Conservation (phyloP, 2,329 filamentous ascomycete species). For the Chaetoscypha palmicola region DNA sequence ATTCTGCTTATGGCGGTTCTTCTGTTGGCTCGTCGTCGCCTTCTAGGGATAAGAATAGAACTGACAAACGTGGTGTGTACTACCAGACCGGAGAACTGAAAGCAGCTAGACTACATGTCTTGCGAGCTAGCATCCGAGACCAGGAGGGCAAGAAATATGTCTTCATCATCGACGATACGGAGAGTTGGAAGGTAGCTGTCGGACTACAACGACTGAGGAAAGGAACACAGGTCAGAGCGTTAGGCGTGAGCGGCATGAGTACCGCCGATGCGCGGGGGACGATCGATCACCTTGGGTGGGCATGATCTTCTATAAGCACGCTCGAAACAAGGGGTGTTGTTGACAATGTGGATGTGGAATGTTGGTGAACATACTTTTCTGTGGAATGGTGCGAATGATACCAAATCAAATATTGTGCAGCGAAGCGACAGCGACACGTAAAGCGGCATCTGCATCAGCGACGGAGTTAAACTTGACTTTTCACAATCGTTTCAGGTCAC, state of each 20-base stretch:
- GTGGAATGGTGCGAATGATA: conserved; percentile 1
- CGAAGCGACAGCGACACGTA: too few species aligned
- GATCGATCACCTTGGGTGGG: conserved; percentile 51
- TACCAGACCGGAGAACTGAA: conserved; percentile 48
- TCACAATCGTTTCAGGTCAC: not conserved
- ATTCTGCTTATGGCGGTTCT: conserved; percentile 29
- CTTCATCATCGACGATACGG: conserved; percentile 57
- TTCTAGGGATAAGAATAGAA: conserved; percentile 17
- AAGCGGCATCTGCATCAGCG: conserved; percentile 12
- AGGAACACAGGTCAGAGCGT: conserved; percentile 52
- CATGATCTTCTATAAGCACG: conserved; percentile 1
- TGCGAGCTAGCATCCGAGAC: conserved; percentile 58
- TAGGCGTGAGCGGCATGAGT: conserved; percentile 52
- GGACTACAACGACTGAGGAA: conserved; percentile 54
- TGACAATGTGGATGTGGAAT: conserved; percentile 6
- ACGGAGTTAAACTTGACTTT: conserved; percentile 3
- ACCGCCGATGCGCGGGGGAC: conserved; percentile 46
- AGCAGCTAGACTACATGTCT: conserved; percentile 50
- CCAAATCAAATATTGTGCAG: not conserved
- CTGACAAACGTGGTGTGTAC: conserved; percentile 21
- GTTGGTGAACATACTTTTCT: conserved; percentile 4
- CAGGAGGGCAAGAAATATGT: conserved; percentile 60
- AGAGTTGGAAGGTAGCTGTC: conserved; percentile 60
- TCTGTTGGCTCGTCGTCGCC: conserved; percentile 22
- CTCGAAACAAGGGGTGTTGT: not conserved